These are phyloP conservation scores for Pyrenophora teres DNA, from an alignment of 2,329 filamentous ascomycete genomes.

Conservation along the genomic window DNA sequence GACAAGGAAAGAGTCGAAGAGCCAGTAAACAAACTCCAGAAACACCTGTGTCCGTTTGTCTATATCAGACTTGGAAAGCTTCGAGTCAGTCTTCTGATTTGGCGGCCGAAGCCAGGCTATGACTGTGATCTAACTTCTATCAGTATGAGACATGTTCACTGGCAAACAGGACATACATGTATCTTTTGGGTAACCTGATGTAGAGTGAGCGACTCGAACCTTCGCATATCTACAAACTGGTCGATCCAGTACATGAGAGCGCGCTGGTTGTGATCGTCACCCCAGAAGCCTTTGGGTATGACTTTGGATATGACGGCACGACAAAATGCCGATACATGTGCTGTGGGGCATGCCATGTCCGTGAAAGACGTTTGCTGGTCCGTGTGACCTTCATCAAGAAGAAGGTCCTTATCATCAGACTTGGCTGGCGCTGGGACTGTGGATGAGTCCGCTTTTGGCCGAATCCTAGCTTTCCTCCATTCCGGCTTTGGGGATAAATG, in stretches of 20 bases:
- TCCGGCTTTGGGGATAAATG: slow-evolving; percentile 32
- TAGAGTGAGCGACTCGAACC: slow-evolving; percentile 79
- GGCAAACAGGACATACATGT: slow-evolving; percentile 59
- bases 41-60: slow-evolving; percentile 79
- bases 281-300: slow-evolving; percentile 78
- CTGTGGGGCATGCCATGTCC: slow-evolving; percentile 68
- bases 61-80: slow-evolving; percentile 71
- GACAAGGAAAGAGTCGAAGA: slow-evolving; percentile 90
- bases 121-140: slow-evolving; percentile 61
- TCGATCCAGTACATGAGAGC: slow-evolving; percentile 72
- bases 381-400: slow-evolving; percentile 5
- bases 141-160: slow-evolving; percentile 16
- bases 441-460: slow-evolving; percentile 16
- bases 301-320: slow-evolving; percentile 73
- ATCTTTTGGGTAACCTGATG: slow-evolving; percentile 78
- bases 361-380: slow-evolving; percentile 55
- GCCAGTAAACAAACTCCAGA: slow-evolving; percentile 84
- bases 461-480: slow-evolving; percentile 31
- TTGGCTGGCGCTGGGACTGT: slow-evolving; percentile 7
- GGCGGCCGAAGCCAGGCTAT: slow-evolving; percentile 75
- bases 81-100: slow-evolving; percentile 51
- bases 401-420: slow-evolving; percentile 7
- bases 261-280: slow-evolving; percentile 66
- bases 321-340: slow-evolving; percentile 83
- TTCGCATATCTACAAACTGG: slow-evolving; percentile 74